These are phyloP conservation scores for Casuarina cunninghamiana DNA, from an alignment of 306 rosid species.

Conservation along the genomic window DNA sequence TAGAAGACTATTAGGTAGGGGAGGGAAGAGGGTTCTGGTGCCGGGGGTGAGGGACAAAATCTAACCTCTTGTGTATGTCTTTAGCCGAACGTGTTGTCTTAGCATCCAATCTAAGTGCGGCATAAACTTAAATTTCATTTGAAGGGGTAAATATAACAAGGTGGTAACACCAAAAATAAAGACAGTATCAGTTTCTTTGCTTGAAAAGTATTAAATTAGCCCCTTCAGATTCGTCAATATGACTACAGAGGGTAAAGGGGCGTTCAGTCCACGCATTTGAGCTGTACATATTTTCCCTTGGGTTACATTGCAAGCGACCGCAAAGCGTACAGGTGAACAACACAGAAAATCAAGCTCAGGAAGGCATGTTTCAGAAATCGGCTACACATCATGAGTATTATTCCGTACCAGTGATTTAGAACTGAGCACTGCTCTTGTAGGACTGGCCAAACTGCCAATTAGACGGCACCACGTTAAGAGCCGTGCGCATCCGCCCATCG, in stretches of 20 bases:
- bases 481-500: constrained; percentile 35
- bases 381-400: background rate
- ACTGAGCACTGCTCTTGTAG: constrained; percentile 30
- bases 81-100: no score
- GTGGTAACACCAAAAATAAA: background rate
- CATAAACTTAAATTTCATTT: background rate
- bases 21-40: no score
- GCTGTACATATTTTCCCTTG: background rate
- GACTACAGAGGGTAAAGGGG: background rate
- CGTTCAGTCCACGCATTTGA: background rate
- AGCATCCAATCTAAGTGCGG: no score
- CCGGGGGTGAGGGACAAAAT: no score
- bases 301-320: background rate
- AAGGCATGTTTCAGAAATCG: background rate
- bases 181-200: background rate
- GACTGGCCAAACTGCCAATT: constrained; percentile 61
- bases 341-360: background rate
- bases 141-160: background rate
- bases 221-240: background rate
- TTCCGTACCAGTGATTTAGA: background rate
- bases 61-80: no score
- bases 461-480: constrained; percentile 43
- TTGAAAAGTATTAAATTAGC: background rate
- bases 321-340: background rate
- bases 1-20: no score